Percentiles rank a stretch among this genome's conserved stretches.
phyloP scores from a whole-genome alignment of 148 eudicot species.

The Camellia lanceoleosa region DNA sequence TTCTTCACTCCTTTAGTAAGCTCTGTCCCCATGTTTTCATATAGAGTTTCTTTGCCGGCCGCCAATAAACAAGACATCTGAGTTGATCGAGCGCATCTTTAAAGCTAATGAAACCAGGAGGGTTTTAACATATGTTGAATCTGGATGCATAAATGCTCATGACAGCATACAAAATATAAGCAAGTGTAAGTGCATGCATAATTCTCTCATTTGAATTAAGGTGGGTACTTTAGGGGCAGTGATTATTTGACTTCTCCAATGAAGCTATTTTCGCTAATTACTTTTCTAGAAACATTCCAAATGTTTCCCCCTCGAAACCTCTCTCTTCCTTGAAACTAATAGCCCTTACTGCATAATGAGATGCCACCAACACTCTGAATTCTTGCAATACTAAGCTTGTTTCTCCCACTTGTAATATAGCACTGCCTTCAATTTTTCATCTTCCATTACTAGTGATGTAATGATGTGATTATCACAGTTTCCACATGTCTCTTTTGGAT shows the following conservation, averaged over 20 bases:
- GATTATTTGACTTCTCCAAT: not conserved
- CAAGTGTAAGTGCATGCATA: conserved; percentile 34
- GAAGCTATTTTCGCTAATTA: not conserved
- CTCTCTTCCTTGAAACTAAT: not conserved
- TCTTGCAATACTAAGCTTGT: not conserved
- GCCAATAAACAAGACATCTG: conserved; percentile 41
- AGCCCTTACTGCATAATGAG: not conserved
- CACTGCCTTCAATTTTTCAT: not conserved
- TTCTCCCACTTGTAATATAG: not conserved
- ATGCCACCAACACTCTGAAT: not conserved
- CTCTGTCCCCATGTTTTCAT: not conserved
- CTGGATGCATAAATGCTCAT: conserved; percentile 45
- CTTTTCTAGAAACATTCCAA: not conserved
- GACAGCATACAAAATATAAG: conserved; percentile 33
- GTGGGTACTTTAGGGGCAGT: not conserved
- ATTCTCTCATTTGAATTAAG: not conserved
- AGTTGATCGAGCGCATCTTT: conserved; percentile 40
- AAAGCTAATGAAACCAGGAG: conserved; percentile 45
- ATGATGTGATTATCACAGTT: not conserved
- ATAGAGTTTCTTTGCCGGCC: conserved; percentile 44
- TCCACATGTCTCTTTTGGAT: not conserved
- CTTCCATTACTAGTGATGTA: not conserved
- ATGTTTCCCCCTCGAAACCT: no score
- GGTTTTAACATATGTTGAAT: conserved; percentile 46
- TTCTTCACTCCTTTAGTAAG: not conserved